These are phyloP conservation scores for Plasmodium ovale DNA, from an alignment of 169 alveolate genomes.

Conservation along the genomic window DNA sequence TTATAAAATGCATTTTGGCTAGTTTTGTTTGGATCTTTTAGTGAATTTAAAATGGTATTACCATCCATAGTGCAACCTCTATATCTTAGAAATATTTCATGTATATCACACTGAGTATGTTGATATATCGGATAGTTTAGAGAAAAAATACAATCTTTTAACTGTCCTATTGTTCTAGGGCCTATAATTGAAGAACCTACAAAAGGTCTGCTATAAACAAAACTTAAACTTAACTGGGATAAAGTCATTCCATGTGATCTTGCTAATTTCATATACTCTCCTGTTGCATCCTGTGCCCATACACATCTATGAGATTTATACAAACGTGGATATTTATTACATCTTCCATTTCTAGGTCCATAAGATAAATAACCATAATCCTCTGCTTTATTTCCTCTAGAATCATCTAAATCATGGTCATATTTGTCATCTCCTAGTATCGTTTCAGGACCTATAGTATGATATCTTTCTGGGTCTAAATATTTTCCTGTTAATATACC, in stretches of 20 bases:
- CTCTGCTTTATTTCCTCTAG: constrained; percentile 81
- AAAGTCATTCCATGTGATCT: constrained; percentile 86
- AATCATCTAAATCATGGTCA: constrained; percentile 20
- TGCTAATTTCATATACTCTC: constrained; percentile 86
- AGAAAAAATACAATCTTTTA: constrained; percentile 84
- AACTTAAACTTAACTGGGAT: constrained; percentile 84
- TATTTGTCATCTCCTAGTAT: constrained; percentile 62
- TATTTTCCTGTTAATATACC: constrained; percentile 91
- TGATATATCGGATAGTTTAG: constrained; percentile 85
- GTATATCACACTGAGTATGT: constrained; percentile 82
- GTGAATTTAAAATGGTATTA: constrained; percentile 82
- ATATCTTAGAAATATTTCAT: constrained; percentile 86
- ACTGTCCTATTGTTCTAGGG: constrained; percentile 89
- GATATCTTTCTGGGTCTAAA: constrained; percentile 88
- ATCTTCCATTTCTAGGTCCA: constrained; percentile 88
- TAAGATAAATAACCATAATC: constrained; percentile 87
- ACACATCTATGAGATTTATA: constrained; percentile 90
- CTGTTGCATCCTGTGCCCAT: constrained; percentile 89
- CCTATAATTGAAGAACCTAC: constrained; percentile 87
- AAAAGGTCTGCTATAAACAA: constrained; percentile 87
- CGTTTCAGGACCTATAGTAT: constrained; percentile 68
- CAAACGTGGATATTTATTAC: constrained; percentile 85
- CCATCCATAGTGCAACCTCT: constrained; percentile 92
- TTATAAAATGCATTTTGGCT: constrained; percentile 86
- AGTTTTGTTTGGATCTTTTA: constrained; percentile 82